phyloP scores from a whole-genome alignment of 148 eudicot genomes.

The Polygonum aviculare region DNA sequence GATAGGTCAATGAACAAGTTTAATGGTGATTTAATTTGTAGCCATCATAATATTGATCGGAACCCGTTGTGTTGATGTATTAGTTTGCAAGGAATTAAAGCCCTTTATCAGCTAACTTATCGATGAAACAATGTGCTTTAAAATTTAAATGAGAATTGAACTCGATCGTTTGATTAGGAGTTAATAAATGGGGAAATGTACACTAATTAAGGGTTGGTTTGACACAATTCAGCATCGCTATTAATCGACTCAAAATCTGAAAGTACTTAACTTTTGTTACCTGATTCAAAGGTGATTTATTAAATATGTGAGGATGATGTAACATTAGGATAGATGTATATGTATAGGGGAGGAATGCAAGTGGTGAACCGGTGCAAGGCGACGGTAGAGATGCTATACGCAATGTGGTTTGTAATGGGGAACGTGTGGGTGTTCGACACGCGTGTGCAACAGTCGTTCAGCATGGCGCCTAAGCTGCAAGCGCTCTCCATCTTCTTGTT shows the following conservation, averaged over 20 bases:
- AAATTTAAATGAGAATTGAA: too few species aligned
- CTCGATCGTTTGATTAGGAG: too few species aligned
- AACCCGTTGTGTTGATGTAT: not conserved
- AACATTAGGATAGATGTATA: not conserved
- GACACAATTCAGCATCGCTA: too few species aligned
- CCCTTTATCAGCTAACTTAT: not conserved
- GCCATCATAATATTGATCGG: not conserved
- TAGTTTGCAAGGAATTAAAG: not conserved
- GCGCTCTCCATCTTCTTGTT: constrained; percentile 58
- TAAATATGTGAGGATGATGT: too few species aligned
- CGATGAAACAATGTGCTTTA: too few species aligned
- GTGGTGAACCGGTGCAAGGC: constrained; percentile 50
- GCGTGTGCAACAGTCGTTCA: constrained; percentile 41
- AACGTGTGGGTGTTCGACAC: constrained; percentile 88
- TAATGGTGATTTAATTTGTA: not conserved
- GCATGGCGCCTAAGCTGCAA: constrained; percentile 64
- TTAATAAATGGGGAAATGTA: too few species aligned
- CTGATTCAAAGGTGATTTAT: too few species aligned
- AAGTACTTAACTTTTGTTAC: too few species aligned
- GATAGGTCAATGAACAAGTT: not conserved
- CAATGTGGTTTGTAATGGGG: constrained; percentile 98
- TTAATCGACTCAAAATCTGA: too few species aligned
- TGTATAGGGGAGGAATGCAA: constrained; percentile 29
- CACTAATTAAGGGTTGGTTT: too few species aligned
- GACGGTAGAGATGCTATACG: constrained; percentile 63